Conservation (phyloP, 352 stramenopile genomes). For the Phytophthora pisi region DNA sequence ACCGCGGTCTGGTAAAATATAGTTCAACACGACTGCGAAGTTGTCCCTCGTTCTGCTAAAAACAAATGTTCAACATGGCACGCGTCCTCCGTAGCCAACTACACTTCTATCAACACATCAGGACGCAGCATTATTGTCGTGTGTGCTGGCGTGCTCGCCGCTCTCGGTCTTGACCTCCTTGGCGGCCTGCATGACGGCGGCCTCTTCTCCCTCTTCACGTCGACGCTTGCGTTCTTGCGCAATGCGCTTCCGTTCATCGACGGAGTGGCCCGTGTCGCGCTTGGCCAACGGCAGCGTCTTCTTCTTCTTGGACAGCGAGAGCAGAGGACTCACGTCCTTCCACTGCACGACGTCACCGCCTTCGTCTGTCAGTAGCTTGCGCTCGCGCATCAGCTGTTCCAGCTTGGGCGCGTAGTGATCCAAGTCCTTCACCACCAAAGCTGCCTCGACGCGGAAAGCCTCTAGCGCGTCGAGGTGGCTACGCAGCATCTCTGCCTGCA, state of each 20-base stretch:
- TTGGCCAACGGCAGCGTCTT: conserved; percentile 68
- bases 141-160: conserved; percentile 6
- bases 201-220: conserved; percentile 38
- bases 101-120: conserved; percentile 23
- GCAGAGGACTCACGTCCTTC: conserved; percentile 64
- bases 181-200: conserved; percentile 7
- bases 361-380: conserved; percentile 47
- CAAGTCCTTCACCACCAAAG: conserved; percentile 62
- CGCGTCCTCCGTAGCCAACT: neutral
- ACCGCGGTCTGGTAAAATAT: neutral
- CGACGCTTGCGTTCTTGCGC: conserved; percentile 78
- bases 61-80: neutral
- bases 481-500: conserved; percentile 75
- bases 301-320: conserved; percentile 57
- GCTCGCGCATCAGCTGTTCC: conserved; percentile 77
- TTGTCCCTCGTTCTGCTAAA: neutral
- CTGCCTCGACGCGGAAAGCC: conserved; percentile 45
- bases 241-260: conserved; percentile 80
- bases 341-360: conserved; percentile 30
- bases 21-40: neutral
- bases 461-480: conserved; percentile 75
- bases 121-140: conserved; percentile 11
- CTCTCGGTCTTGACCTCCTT: conserved; percentile 28
- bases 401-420: conserved; percentile 77
- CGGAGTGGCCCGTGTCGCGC: conserved; percentile 77